Conservation (phyloP, 768 basidiomycete genomes). For the Auricularia heimuer region DNA sequence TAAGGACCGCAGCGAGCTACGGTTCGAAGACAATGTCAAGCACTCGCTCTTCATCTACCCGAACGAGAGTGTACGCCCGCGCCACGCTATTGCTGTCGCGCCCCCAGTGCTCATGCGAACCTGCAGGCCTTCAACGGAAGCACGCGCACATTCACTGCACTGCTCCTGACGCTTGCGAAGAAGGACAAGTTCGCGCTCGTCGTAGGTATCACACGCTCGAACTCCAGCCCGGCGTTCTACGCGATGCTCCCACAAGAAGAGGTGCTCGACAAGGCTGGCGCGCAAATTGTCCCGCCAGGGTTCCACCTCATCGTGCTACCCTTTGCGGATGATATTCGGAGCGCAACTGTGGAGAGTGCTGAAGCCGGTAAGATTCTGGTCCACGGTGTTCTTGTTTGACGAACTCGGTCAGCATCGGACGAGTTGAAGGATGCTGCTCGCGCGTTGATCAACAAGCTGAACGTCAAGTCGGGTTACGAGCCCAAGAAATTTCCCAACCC, state of each 20-base stretch:
- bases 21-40: slow-evolving; percentile 84
- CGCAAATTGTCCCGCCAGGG: slow-evolving; percentile 70
- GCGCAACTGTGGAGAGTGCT: slow-evolving; percentile 57
- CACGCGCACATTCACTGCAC: slow-evolving; percentile 82
- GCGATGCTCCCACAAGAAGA: slow-evolving; percentile 84
- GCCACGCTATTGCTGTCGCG: neutral
- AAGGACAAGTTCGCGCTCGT: slow-evolving; percentile 80
- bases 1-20: slow-evolving; percentile 58
- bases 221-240: slow-evolving; percentile 69
- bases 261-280: slow-evolving; percentile 55
- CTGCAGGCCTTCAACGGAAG: slow-evolving; percentile 72
- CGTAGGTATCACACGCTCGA: slow-evolving; percentile 56
- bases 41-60: slow-evolving; percentile 90
- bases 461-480: slow-evolving; percentile 74
- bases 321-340: slow-evolving; percentile 88
- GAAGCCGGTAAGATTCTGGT: slow-evolving; percentile 41
- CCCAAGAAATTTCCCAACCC: slow-evolving; percentile 90
- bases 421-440: slow-evolving; percentile 56
- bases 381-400: no score
- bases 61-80: slow-evolving; percentile 61
- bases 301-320: slow-evolving; percentile 91
- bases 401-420: slow-evolving; percentile 44
- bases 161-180: slow-evolving; percentile 72
- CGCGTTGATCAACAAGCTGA: slow-evolving; percentile 69
- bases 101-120: no score